Conservation (phyloP, 352 stramenopile genomes). For the Pelagophyceae sp. region DNA sequence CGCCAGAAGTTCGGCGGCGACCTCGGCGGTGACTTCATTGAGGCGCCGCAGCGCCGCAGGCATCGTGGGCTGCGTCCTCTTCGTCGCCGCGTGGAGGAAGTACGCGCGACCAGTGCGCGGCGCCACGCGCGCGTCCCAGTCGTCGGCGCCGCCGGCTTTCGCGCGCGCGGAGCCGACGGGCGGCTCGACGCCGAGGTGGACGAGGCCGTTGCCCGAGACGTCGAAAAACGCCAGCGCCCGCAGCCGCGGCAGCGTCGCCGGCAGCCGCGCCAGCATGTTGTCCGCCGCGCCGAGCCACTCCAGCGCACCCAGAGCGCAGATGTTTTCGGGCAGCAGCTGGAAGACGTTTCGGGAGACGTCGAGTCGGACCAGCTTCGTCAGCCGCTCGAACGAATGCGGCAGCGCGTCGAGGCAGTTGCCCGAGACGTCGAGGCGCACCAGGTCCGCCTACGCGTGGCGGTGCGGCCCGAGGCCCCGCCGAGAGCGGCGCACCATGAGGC, state of each 20-base stretch:
- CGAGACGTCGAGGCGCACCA: constrained; percentile 28
- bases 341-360: constrained; percentile 24
- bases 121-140: not conserved
- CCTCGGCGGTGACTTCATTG: not conserved
- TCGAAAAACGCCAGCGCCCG: constrained; percentile 14
- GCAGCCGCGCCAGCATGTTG: constrained; percentile 22
- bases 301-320: not conserved
- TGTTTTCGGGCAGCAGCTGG: constrained; percentile 14
- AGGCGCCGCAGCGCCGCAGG: not conserved
- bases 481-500: not conserved
- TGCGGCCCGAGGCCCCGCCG: too few relatives aligned
- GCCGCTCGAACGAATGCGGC: not conserved
- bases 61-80: not conserved
- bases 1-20: constrained; percentile 1
- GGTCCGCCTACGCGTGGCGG: too few relatives aligned
- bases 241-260: constrained; percentile 22
- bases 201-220: constrained; percentile 20
- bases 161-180: constrained; percentile 9
- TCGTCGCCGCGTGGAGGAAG: not conserved
- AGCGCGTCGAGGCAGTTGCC: constrained; percentile 21
- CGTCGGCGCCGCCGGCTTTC: not conserved
- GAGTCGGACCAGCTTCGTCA: constrained; percentile 12
- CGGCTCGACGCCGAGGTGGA: constrained; percentile 20
- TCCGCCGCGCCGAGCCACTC: constrained; percentile 14
- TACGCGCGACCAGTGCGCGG: not conserved